Conservation (phyloP, 2,329 filamentous ascomycete genomes). For the Colletotrichum spaethianum region DNA sequence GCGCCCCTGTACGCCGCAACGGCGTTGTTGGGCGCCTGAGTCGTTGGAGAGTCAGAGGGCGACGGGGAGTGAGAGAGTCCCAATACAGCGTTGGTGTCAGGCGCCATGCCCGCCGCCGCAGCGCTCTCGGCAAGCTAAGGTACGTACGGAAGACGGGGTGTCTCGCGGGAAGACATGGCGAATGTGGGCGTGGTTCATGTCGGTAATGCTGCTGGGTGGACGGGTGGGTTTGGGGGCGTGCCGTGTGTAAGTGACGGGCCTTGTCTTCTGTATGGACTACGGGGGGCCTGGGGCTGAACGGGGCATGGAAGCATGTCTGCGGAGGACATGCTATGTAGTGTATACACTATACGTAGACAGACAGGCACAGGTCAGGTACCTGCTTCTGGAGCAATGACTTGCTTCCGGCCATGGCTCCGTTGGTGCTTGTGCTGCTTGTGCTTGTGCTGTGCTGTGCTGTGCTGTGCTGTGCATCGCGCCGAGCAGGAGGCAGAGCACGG, state of each 20-base stretch:
- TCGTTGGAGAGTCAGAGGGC: background rate
- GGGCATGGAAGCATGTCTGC: background rate
- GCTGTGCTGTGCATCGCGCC: slow-evolving; percentile 25
- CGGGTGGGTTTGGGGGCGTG: slow-evolving; percentile 10
- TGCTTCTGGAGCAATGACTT: slow-evolving; percentile 17
- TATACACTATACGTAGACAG: too few relatives aligned
- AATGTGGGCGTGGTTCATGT: slow-evolving; percentile 34
- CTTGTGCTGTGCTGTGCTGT: slow-evolving; percentile 10
- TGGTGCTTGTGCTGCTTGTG: slow-evolving; percentile 4
- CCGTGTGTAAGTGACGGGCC: background rate
- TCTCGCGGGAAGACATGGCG: slow-evolving; percentile 21
- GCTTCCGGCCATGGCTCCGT: background rate
- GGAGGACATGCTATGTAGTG: too few relatives aligned
- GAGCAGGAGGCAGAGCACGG: slow-evolving; percentile 1
- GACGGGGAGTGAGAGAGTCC: background rate
- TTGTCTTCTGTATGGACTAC: background rate
- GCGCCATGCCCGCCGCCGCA: background rate
- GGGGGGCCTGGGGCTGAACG: background rate
- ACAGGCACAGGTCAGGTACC: slow-evolving; percentile 6
- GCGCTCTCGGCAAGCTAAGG: background rate
- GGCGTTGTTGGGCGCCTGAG: slow-evolving; percentile 16
- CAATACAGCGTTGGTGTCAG: slow-evolving; percentile 25
- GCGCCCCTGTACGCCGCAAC: slow-evolving; percentile 29
- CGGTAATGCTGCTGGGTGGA: slow-evolving; percentile 29
- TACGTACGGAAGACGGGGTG: background rate